Base-by-base conservation (phyloP, 2,329 filamentous ascomycete genomes). In the Cladosporium sp. region DNA sequence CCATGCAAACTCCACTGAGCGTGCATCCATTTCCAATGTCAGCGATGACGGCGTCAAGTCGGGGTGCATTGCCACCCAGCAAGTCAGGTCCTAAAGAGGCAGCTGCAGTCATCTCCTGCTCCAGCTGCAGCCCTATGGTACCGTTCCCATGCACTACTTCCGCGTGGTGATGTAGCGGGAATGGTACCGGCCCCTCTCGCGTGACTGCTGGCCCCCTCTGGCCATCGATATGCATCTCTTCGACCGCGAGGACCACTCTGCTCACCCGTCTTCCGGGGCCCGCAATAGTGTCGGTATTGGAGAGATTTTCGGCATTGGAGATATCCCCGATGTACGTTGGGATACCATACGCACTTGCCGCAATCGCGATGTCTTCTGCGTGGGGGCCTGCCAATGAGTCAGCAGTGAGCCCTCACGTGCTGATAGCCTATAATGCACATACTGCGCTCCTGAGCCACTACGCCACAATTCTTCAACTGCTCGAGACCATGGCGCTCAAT, bases 81-180 rank as follows among this genome's bases (percentile, higher is more conserved):
- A 21, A 25, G 14, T 16, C 51, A 13, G 16, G 18, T 2, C 11
- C 16, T 14, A 5, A 5, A 7, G 28, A 30, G 6, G 25, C 28
- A 21, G 25, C 56, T 26, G 25, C 3, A 13, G 10, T 23, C 60
- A 89, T 91, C 75, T 98, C 93, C 67, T 85, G 81, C 75, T 93
- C 89, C 34, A 97, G 78, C 77, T 99, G 95, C 5, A 97, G 77
- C 0, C 88, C 93, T 68, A 91, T 83, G 0, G 93, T 98, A 18
- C 94, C 95, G 80, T 97, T 93, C 0, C 95, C 94, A 0, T 97
- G 86, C 65, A 98, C 90, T 70, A 97, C 93, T 76, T 97, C 88
- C 2, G 91, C 90, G 79, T 98, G 91, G 76, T 98, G 92, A 76
- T 97, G 97, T 0, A 94, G 93, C 63, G 93, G 93, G 5, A 99